phyloP scores from a whole-genome alignment of 805 yeast genomes.

The Candida berthetii region DNA sequence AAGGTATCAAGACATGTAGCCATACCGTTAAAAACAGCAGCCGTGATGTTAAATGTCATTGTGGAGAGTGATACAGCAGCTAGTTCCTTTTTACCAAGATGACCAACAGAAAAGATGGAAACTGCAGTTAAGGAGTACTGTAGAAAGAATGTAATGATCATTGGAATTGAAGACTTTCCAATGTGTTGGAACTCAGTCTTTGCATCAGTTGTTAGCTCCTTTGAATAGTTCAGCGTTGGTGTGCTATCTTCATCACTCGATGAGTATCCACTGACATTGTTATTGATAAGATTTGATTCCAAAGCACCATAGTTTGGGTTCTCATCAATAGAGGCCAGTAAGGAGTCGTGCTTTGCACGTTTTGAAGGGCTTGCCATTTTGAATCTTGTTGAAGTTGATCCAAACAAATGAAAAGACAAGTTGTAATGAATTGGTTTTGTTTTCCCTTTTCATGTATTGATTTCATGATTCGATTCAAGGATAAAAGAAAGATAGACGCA shows the following conservation, averaged over 20 bases:
- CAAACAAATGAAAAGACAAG: too few relatives aligned
- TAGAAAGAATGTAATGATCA: constrained; percentile 45
- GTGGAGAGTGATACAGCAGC: constrained; percentile 82
- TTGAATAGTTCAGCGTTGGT: neutral
- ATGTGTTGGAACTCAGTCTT: constrained; percentile 24
- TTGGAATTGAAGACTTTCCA: constrained; percentile 42
- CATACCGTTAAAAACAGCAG: constrained; percentile 76
- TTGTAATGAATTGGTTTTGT: too few relatives aligned
- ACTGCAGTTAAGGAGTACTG: constrained; percentile 50
- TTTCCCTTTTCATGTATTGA: too few relatives aligned
- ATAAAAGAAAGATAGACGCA: too few relatives aligned
- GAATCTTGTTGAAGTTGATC: too few relatives aligned
- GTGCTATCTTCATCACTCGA: too few relatives aligned
- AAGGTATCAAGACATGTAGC: constrained; percentile 79
- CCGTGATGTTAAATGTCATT: constrained; percentile 78
- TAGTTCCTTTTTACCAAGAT: constrained; percentile 68
- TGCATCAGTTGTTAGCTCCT: neutral
- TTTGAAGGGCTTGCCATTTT: neutral
- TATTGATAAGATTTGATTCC: neutral
- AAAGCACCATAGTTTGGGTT: neutral
- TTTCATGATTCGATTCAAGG: too few relatives aligned
- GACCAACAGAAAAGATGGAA: constrained; percentile 67
- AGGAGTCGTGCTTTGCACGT: neutral
- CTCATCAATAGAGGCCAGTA: neutral
- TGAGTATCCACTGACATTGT: too few relatives aligned